Evolutionary conservation across 208 protist species (phyloP).

Genomic region (Acanthamoeba lugdunensis): DNA sequence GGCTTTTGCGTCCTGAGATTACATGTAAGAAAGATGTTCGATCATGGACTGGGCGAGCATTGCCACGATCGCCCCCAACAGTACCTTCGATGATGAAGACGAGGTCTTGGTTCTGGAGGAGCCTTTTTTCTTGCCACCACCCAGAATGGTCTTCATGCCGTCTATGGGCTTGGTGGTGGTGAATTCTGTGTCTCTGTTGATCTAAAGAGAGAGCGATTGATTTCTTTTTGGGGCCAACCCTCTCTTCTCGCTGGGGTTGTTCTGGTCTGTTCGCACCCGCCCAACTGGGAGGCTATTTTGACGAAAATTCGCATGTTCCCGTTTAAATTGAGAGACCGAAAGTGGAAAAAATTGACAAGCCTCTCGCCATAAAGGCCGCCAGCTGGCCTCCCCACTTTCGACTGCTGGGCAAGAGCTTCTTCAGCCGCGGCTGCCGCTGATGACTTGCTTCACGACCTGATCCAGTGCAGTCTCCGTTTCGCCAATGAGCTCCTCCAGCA

Average conservation of each 20-base stretch:
- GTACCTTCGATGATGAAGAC: not conserved
- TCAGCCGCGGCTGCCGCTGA: not conserved
- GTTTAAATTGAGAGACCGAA: not conserved
- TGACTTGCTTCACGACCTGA: conserved; percentile 1
- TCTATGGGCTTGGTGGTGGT: no score
- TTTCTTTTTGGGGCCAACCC: not conserved
- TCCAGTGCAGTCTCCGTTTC: conserved; percentile 8
- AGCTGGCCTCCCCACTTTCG: no score
- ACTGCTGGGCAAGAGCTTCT: no score
- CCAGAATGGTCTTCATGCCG: not conserved
- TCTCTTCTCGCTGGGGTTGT: not conserved
- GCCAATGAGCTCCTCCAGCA: conserved; percentile 36
- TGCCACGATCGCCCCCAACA: no score
- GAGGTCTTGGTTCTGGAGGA: not conserved
- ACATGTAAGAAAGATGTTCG: not conserved
- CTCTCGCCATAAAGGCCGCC: no score
- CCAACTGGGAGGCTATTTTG: not conserved
- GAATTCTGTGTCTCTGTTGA: not conserved
- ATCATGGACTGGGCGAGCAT: no score
- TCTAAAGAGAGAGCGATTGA: not conserved
- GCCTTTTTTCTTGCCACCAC: not conserved
- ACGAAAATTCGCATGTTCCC: not conserved
- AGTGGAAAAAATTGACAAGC: no score
- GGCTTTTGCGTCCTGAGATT: conserved; percentile 11
- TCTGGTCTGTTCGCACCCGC: no score